These are phyloP conservation scores for Talaromyces sp. DNA, from an alignment of 2,329 filamentous ascomycete species.

Conservation along the genomic window DNA sequence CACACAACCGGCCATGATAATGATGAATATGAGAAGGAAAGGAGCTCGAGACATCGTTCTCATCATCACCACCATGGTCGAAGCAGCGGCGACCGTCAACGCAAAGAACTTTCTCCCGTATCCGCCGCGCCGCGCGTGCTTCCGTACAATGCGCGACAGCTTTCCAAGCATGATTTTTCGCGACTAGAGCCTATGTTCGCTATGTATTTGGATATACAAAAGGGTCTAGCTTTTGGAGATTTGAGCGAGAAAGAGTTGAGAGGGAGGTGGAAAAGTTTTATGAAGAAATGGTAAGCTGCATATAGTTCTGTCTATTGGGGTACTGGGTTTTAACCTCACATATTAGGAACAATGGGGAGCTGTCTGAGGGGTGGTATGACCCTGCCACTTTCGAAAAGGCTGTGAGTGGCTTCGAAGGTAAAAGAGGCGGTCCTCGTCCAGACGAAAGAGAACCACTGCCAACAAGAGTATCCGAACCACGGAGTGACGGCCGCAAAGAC, in stretches of 20 bases:
- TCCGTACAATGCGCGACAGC: slow-evolving; percentile 59
- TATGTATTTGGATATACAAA: slow-evolving; percentile 83
- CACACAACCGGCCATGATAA: neutral
- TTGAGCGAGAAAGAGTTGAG: slow-evolving; percentile 69
- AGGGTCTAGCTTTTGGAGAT: slow-evolving; percentile 61
- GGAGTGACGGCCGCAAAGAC: neutral
- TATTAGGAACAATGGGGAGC: slow-evolving; percentile 71
- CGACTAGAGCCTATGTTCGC: slow-evolving; percentile 67
- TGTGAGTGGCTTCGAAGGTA: neutral
- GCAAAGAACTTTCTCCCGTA: slow-evolving; percentile 5
- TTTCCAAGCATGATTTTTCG: slow-evolving; percentile 64
- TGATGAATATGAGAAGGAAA: neutral
- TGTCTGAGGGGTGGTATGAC: slow-evolving; percentile 92
- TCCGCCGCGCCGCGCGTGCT: slow-evolving; percentile 37
- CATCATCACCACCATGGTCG: slow-evolving; percentile 14
- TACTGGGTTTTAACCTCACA: slow-evolving; percentile 37
- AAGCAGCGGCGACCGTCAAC: slow-evolving; percentile 8
- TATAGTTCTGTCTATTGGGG: neutral
- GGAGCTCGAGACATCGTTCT: neutral
- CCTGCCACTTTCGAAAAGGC: slow-evolving; percentile 60
- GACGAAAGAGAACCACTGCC: neutral
- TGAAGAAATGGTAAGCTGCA: slow-evolving; percentile 69
- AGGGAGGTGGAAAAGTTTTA: slow-evolving; percentile 90
- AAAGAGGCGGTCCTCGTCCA: neutral
- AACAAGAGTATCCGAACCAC: neutral